Percentiles rank a stretch among this genome's conserved stretches.
Conservation (phyloP, 805 yeast species). For the Monosporozyma aerobia region DNA sequence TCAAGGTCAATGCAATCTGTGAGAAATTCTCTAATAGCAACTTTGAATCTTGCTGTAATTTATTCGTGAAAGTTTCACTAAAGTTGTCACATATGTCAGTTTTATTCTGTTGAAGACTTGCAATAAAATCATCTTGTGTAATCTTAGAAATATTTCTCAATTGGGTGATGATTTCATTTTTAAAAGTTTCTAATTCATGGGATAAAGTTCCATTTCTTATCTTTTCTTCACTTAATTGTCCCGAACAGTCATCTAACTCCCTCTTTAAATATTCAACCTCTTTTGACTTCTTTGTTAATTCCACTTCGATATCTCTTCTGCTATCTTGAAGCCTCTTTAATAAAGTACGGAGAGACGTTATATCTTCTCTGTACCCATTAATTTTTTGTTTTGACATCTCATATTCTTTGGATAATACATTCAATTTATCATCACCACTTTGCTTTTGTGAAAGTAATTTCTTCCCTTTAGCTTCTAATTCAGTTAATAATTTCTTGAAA, state of each 20-base stretch:
- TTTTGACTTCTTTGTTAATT: conserved; percentile 20
- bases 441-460: conserved; percentile 19
- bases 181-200: conserved; percentile 12
- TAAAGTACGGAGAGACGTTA: conserved; percentile 15
- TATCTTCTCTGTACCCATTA: conserved; percentile 15
- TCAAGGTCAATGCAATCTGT: background rate
- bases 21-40: background rate
- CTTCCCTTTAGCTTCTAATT: conserved; percentile 17
- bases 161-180: conserved; percentile 3
- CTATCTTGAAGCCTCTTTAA: conserved; percentile 20
- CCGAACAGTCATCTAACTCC: conserved; percentile 36
- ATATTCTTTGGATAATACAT: conserved; percentile 20
- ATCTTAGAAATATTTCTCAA: background rate
- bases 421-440: conserved; percentile 14
- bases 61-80: background rate
- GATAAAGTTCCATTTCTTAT: conserved; percentile 26
- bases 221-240: conserved; percentile 40
- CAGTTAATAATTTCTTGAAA: conserved; percentile 16
- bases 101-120: background rate
- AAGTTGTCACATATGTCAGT: background rate
- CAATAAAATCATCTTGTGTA: background rate
- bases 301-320: conserved; percentile 15
- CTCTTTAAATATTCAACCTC: conserved; percentile 31
- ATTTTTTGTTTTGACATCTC: conserved; percentile 12
- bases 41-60: background rate